phyloP scores from a whole-genome alignment of 83 land plant genomes.

The Diphasiastrum complanatum region DNA sequence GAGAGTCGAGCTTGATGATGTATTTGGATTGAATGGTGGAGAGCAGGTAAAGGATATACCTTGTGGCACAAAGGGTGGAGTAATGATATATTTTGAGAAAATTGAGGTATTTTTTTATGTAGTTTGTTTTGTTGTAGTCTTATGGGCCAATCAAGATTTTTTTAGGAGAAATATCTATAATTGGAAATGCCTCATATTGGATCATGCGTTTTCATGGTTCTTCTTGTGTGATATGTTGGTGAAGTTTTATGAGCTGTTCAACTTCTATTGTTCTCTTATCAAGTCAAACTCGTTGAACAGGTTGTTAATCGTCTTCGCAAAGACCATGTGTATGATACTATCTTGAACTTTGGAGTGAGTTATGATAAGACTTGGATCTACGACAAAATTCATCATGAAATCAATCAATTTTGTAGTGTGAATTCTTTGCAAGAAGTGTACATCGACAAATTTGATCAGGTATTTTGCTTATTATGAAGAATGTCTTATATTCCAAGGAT shows the following conservation, averaged over 20 bases:
- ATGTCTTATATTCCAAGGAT: too few species aligned
- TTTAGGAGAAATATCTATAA: too few species aligned
- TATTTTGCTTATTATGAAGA: too few species aligned
- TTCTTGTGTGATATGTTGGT: too few species aligned
- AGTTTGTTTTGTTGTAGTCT: background rate
- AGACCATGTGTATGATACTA: conserved; percentile 81
- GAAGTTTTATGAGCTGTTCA: too few species aligned
- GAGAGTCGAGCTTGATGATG: too few species aligned
- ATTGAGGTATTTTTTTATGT: conserved; percentile 51
- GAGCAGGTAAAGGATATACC: conserved; percentile 86
- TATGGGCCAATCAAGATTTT: background rate
- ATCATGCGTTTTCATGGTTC: too few species aligned
- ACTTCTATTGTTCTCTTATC: too few species aligned
- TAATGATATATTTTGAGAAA: conserved; percentile 83
- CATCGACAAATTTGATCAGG: conserved; percentile 97
- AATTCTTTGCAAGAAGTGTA: conserved; percentile 87
- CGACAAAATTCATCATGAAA: conserved; percentile 98
- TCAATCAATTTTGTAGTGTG: conserved; percentile 94
- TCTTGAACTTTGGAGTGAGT: conserved; percentile 75
- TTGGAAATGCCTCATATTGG: too few species aligned
- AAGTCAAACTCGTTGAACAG: conserved; percentile 29
- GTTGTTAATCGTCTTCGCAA: conserved; percentile 89
- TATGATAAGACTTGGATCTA: conserved; percentile 99
- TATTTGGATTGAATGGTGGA: too few species aligned
- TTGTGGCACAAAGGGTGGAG: conserved; percentile 98